phyloP scores from a whole-genome alignment of 208 protist genomes.

The Tritrichomonas foetus region DNA sequence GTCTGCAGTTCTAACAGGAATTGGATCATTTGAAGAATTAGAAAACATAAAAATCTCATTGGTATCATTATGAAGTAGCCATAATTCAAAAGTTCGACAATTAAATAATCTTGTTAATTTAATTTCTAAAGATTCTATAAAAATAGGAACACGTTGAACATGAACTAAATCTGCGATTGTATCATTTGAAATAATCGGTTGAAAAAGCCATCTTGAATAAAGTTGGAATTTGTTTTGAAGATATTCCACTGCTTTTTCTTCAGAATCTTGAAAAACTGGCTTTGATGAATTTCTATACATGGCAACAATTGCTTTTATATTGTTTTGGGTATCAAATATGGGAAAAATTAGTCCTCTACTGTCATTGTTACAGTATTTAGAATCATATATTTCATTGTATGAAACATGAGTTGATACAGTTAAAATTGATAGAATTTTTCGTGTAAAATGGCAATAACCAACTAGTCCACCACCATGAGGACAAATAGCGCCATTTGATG shows the following conservation, averaged over 20 bases:
- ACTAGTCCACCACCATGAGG: background rate
- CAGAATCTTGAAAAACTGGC: background rate
- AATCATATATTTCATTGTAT: background rate
- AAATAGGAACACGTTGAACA: background rate
- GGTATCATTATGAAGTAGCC: background rate
- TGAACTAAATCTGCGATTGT: background rate
- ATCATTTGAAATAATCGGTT: background rate
- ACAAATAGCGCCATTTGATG: background rate
- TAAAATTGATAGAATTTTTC: background rate
- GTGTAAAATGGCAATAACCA: background rate
- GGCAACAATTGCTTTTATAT: background rate
- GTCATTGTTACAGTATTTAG: too few relatives aligned
- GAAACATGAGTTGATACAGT: background rate
- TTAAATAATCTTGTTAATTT: constrained; percentile 12
- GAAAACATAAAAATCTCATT: background rate
- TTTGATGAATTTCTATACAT: background rate
- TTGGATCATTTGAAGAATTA: background rate
- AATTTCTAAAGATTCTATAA: background rate
- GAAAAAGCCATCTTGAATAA: constrained; percentile 33
- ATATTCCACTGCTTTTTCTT: constrained; percentile 32
- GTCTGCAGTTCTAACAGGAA: background rate
- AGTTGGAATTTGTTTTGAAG: background rate
- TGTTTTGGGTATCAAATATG: background rate
- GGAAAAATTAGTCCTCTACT: background rate
- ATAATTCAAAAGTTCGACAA: background rate